These are phyloP conservation scores for Fusarium bulbicola DNA, from an alignment of 2,329 filamentous ascomycete species.

Conservation along the genomic window DNA sequence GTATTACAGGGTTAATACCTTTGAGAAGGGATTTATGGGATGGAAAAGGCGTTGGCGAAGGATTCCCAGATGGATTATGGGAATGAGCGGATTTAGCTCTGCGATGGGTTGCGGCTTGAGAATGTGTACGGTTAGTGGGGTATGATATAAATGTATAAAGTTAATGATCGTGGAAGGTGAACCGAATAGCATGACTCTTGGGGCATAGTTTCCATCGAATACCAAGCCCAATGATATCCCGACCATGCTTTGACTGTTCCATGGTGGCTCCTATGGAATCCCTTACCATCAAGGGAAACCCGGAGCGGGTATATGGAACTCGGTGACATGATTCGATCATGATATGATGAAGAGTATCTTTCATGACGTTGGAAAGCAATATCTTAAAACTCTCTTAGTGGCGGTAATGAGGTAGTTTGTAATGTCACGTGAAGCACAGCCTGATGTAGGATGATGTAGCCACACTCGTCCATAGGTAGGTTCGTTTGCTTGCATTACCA, in stretches of 20 bases:
- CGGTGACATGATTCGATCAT: background rate
- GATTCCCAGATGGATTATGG: constrained; percentile 1
- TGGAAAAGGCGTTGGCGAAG: constrained; percentile 35
- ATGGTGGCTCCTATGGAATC: background rate
- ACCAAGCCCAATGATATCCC: background rate
- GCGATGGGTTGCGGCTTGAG: constrained; percentile 20
- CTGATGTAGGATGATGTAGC: constrained; percentile 30
- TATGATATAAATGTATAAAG: constrained; percentile 39
- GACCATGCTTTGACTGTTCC: background rate
- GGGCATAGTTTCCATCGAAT: background rate
- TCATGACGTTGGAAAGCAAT: constrained; percentile 5
- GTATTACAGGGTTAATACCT: constrained; percentile 21
- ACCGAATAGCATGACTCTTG: background rate
- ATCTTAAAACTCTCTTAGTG: background rate
- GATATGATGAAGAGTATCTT: background rate
- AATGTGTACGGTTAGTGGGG: constrained; percentile 11
- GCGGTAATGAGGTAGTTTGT: constrained; percentile 6
- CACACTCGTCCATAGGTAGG: constrained; percentile 17
- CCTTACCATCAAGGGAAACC: background rate
- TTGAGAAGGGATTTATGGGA: constrained; percentile 21
- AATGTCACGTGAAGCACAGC: constrained; percentile 27
- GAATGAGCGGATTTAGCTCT: constrained; percentile 9
- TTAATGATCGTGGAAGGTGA: constrained; percentile 15
- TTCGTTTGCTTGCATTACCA: constrained; percentile 22
- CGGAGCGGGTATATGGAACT: background rate